These are phyloP conservation scores for Penicillium simplicissimum DNA, from an alignment of 495 filamentous ascomycete species.

Conservation along the genomic window DNA sequence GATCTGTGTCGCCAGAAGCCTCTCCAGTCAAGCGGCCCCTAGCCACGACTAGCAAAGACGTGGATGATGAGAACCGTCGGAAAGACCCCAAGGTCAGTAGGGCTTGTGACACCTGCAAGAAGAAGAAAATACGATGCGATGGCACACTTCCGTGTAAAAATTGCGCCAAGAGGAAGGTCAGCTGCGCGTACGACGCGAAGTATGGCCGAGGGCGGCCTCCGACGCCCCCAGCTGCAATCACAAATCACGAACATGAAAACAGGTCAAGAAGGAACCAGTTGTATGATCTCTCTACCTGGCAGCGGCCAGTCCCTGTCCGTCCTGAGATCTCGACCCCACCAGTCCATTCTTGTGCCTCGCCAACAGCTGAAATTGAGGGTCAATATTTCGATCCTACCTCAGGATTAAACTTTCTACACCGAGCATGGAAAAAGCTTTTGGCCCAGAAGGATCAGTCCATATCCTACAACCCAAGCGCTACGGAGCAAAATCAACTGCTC, in stretches of 20 bases:
- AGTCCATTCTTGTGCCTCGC: background rate
- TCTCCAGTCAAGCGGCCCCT: background rate
- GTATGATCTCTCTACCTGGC: background rate
- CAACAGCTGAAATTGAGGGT: background rate
- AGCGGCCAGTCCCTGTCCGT: too few relatives aligned
- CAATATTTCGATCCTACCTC: background rate
- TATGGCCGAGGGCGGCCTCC: background rate
- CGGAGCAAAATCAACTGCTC: background rate
- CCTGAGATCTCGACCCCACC: too few relatives aligned
- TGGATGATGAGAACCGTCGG: conserved; percentile 13
- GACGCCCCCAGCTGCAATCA: too few relatives aligned
- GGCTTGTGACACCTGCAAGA: conserved; percentile 28
- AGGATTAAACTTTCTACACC: background rate
- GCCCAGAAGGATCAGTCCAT: background rate
- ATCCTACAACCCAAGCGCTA: background rate
- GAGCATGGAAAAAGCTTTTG: background rate
- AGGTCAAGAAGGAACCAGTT: background rate
- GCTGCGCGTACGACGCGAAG: background rate
- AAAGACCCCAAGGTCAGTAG: conserved; percentile 23
- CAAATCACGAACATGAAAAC: too few relatives aligned
- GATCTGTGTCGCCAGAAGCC: background rate
- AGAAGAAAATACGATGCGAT: conserved; percentile 21
- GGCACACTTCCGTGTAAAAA: conserved; percentile 19
- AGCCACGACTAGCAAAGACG: too few relatives aligned
- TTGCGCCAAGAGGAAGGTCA: background rate